Evolutionary conservation across 495 filamentous ascomycete species (phyloP).

Genomic region (Penicillium soppii): DNA sequence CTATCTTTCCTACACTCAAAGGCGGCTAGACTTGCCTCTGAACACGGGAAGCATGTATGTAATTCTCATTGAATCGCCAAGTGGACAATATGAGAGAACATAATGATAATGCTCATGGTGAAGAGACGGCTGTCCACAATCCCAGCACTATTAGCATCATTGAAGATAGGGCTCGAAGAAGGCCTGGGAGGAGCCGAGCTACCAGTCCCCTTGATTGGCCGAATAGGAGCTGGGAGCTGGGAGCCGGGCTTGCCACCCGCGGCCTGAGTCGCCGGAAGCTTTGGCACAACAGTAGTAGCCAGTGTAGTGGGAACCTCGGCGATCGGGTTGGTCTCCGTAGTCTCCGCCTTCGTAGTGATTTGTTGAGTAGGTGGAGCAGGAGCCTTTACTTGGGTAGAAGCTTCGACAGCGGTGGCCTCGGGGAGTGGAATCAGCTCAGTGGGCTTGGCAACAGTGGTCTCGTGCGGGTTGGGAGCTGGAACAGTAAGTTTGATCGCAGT

Average conservation of each 20-base stretch:
- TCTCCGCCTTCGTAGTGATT: neutral
- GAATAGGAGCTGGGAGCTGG: neutral
- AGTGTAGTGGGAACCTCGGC: neutral
- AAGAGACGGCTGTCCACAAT: neutral
- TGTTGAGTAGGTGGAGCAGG: neutral
- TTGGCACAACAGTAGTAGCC: neutral
- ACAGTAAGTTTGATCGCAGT: neutral
- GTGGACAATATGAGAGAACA: neutral
- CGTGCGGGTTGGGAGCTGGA: neutral
- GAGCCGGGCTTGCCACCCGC: neutral
- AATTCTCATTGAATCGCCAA: neutral
- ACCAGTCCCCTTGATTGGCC: neutral
- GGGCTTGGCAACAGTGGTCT: neutral
- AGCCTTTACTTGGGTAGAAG: neutral
- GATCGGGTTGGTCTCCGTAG: neutral
- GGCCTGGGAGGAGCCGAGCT: neutral
- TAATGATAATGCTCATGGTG: neutral
- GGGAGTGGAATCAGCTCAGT: neutral
- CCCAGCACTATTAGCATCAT: constrained; percentile 1
- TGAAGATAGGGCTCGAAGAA: constrained; percentile 1
- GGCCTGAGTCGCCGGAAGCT: neutral
- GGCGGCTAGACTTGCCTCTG: neutral
- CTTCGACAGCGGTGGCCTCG: neutral
- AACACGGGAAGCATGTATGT: neutral
- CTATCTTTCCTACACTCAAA: neutral